A percentile compares a stretch with the other conserved stretches of the same genome.
Evolutionary conservation across 192 early-diverging fungal genomes (phyloP).

Genomic region (Entomortierella parvispora): DNA sequence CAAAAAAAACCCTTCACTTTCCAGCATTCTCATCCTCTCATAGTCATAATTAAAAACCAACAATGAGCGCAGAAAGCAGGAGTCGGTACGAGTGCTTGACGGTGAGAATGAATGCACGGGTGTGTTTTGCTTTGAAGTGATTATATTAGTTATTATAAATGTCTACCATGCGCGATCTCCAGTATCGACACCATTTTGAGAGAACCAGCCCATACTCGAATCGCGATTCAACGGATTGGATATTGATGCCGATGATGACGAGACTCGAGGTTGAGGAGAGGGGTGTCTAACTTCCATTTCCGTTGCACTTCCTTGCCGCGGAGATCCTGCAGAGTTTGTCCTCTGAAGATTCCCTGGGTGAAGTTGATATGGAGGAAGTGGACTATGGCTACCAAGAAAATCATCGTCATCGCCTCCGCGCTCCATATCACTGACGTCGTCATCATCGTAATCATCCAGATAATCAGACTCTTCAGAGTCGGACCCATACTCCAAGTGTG

Average conservation of each 20-base stretch:
- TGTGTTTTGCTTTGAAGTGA: too few species aligned
- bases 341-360: background rate
- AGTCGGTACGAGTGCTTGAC: too few species aligned
- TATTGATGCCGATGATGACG: background rate
- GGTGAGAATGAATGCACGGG: too few species aligned
- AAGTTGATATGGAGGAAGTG: background rate
- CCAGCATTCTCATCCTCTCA: too few species aligned
- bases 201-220: slow-evolving; percentile 32
- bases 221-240: background rate
- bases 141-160: too few species aligned
- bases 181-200: slow-evolving; percentile 27
- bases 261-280: background rate
- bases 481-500: slow-evolving; percentile 8
- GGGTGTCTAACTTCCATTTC: slow-evolving; percentile 12
- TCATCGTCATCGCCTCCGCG: slow-evolving; percentile 13
- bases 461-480: slow-evolving; percentile 30
- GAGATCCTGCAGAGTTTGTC: background rate
- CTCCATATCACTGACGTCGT: slow-evolving; percentile 43
- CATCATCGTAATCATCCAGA: slow-evolving; percentile 18
- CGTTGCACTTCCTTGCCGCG: background rate
- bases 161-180: slow-evolving; percentile 19
- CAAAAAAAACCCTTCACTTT: too few species aligned
- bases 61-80: too few species aligned
- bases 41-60: too few species aligned
- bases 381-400: background rate